Evolutionary conservation across 2,329 filamentous ascomycete species (phyloP), one percentile per base, ranked within the genome.

Genomic region (Chaetomium olivaceum): DNA sequence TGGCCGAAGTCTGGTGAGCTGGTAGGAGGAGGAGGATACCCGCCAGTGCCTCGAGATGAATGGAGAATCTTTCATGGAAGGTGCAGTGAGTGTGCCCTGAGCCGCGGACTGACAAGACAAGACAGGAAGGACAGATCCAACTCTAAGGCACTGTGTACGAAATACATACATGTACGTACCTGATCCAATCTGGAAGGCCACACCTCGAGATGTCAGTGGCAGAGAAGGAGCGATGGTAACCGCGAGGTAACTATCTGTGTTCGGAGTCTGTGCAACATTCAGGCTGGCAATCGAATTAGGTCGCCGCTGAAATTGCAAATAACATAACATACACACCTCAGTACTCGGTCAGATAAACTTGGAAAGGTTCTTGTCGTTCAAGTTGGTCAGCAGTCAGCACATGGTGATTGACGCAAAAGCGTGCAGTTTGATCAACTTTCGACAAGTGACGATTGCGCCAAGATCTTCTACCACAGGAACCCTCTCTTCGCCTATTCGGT

Each of bases 391-490:
- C 11, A 36, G 4, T 16, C 36, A 23, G 19, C 6, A 9, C 9
- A 19, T 29, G 50, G 16, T 52, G 52, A 57, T 51, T 43, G 39
- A 39, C 21, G 31, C 39, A 31, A 60, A 60, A 9, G 48, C 56
- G 39, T 25, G 46, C 48, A 19, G 56, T 63, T 59, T 59, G 48
- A 63, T 63, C 62, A 54, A 7, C 62, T 23, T 27, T 3, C 9
- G 43, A n/a, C 16, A 12, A 12, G 36, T 25, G 29, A 63, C 21
- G 14, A 50, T n/a, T 31, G 21, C 43, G 43, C 54, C 60, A 48
- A 36, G 60, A 33, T 31, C n/a, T 6, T 27, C 36, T 39, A 12
- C 51, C n/a, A n/a, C n/a, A n/a, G n/a, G n/a, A n/a, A n/a, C n/a
- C 7, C 33, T 54, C 54, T 57, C 52, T 11, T 29, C 14, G 29